These are phyloP conservation scores for Colletotrichum plurivorum DNA, from an alignment of 2,329 filamentous ascomycete species.

Conservation along the genomic window DNA sequence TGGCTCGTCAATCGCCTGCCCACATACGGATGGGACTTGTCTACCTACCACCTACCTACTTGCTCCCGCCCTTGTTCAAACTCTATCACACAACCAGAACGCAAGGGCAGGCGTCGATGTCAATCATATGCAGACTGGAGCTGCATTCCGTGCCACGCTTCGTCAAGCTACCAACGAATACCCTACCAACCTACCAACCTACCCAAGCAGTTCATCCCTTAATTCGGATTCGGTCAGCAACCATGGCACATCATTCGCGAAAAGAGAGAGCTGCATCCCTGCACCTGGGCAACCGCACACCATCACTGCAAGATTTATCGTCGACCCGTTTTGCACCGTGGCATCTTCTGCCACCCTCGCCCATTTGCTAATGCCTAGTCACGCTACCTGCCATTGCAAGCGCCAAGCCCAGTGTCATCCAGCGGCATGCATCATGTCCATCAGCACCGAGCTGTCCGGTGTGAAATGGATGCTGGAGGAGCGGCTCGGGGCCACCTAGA, in stretches of 20 bases:
- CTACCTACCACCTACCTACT: background rate
- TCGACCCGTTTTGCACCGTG: slow-evolving; percentile 9
- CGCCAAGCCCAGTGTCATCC: slow-evolving; percentile 17
- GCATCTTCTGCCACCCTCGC: slow-evolving; percentile 3
- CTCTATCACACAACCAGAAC: slow-evolving; percentile 10
- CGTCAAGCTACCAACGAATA: background rate
- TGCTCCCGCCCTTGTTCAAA: background rate
- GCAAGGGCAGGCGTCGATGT: slow-evolving; percentile 6
- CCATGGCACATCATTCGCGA: background rate
- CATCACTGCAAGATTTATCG: slow-evolving; percentile 3
- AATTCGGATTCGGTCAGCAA: slow-evolving; percentile 17
- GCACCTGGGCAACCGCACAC: slow-evolving; percentile 11
- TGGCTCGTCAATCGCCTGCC: background rate
- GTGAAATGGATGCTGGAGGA: slow-evolving; percentile 3
- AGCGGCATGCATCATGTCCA: slow-evolving; percentile 23
- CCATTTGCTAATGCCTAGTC: slow-evolving; percentile 22
- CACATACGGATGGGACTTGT: background rate
- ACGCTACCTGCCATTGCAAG: slow-evolving; percentile 14
- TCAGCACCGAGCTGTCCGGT: slow-evolving; percentile 17
- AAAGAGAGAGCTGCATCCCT: slow-evolving; percentile 11
- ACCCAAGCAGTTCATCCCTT: slow-evolving; percentile 31
- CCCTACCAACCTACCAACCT: slow-evolving; percentile 1
- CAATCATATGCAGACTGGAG: slow-evolving; percentile 12
- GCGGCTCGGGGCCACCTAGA: slow-evolving; percentile 9
- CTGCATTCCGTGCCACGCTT: slow-evolving; percentile 18